Conservation (phyloP, 2,329 filamentous ascomycete species). For the Cercospora sp. region DNA sequence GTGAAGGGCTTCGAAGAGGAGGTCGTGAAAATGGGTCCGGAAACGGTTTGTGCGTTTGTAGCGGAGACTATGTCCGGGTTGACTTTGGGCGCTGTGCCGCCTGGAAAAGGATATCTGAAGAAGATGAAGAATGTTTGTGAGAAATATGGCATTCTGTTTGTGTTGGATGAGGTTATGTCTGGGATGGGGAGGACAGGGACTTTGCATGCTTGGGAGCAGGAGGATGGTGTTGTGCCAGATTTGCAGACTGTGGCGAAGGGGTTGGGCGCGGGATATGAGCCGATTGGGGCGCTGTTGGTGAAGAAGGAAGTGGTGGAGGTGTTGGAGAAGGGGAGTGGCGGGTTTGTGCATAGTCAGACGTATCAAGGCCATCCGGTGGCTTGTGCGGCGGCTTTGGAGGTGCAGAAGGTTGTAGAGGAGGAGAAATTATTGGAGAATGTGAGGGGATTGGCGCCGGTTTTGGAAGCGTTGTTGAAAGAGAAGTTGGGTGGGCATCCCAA, state of each 20-base stretch:
- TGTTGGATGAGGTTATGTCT: conserved; percentile 53
- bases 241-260: conserved; percentile 65
- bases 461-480: conserved; percentile 47
- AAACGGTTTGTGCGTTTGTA: conserved; percentile 52
- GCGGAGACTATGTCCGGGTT: conserved; percentile 54
- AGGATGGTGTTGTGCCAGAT: conserved; percentile 55
- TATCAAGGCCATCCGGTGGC: conserved; percentile 56
- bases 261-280: conserved; percentile 61
- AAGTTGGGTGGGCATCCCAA: conserved; percentile 47
- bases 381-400: conserved; percentile 64
- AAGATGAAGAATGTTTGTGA: conserved; percentile 57
- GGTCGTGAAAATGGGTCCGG: conserved; percentile 48
- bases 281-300: conserved; percentile 58
- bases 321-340: conserved; percentile 40
- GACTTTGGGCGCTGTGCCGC: conserved; percentile 50
- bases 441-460: conserved; percentile 51
- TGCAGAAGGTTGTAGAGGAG: conserved; percentile 58
- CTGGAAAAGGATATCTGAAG: conserved; percentile 56
- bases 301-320: conserved; percentile 51
- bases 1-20: conserved; percentile 51
- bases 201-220: conserved; percentile 36
- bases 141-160: conserved; percentile 56
- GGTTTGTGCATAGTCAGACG: conserved; percentile 60
- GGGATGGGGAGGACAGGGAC: conserved; percentile 35
- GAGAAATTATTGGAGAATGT: conserved; percentile 57